Base-by-base conservation (phyloP, 2,329 filamentous ascomycete genomes). In the Diplocarpon rosae region DNA sequence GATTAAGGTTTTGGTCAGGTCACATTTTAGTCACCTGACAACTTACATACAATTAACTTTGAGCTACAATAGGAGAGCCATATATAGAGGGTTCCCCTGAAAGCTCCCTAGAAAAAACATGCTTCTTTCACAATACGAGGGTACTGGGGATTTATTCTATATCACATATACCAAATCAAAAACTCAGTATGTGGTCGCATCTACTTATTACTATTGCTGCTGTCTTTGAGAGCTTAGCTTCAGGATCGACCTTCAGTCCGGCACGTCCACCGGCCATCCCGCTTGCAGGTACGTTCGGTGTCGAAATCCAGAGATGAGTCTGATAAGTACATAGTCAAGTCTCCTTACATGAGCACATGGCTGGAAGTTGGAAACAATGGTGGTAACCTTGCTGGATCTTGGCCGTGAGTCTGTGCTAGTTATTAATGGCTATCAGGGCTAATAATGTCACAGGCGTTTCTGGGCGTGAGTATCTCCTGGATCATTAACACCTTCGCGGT, bases 331-430 rank as follows among this genome's bases (percentile, higher is more conserved):
- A 3, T 14, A 59, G 56, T 89, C 32, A 78, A 76, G 51, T 82
- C 78, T 12, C 85, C 85, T 0, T 90, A 89, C 54, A 66, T 89
- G 37, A 85, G 75, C 58, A 76, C 78, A n/a, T 88, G 83, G 83
- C 68, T 83, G 24, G 66, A 75, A 47, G 77, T 72, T 9, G 80
- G 78, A 1, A 75, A 67, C 30, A 69, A 76, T 59, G 78, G 78
- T 33, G 81, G 80, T 1, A 73, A 80, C 48, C 69, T 88, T 24
- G 73, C 83, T 0, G 82, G 82, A 4, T 63, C 43, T 33, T 59
- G 56, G 56, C 54, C 55, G 55, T 57, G 42, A 42, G 50, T 39
- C 14, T 14, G 14, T 16, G 4, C 7, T 16, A 5, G 5, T 1
- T 11, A 10, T 2, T n/a, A n/a, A 16, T 8, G 17, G 10, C 36